phyloP scores from a whole-genome alignment of 2,329 filamentous ascomycete genomes.

The Calonectria naviculata region DNA sequence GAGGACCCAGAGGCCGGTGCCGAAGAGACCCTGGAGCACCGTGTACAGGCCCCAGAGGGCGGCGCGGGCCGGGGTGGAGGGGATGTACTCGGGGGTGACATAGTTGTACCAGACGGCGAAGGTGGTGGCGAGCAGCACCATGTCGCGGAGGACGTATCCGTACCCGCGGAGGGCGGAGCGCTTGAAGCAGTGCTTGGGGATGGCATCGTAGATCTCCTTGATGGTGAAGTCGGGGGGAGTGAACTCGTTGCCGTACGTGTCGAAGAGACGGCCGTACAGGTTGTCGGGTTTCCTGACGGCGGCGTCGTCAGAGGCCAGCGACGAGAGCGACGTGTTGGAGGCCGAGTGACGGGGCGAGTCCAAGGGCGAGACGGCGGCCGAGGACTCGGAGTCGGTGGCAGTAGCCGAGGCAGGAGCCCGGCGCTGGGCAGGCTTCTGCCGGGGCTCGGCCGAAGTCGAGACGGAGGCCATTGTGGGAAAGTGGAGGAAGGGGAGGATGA shows the following conservation, averaged over 20 bases:
- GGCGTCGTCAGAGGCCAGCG: slow-evolving; percentile 77
- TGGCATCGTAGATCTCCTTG: slow-evolving; percentile 96
- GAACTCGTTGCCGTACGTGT: slow-evolving; percentile 97
- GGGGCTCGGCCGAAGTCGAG: slow-evolving; percentile 53
- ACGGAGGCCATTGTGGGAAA: slow-evolving; percentile 60
- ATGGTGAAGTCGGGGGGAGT: slow-evolving; percentile 95
- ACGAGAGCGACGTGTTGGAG: slow-evolving; percentile 93
- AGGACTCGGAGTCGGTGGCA: slow-evolving; percentile 63
- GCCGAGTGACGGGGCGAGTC: slow-evolving; percentile 72
- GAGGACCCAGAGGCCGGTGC: slow-evolving; percentile 94
- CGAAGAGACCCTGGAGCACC: slow-evolving; percentile 90
- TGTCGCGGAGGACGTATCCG: slow-evolving; percentile 86
- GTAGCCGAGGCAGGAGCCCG: slow-evolving; percentile 61
- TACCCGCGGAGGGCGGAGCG: slow-evolving; percentile 82
- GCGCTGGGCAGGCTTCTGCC: slow-evolving; percentile 57
- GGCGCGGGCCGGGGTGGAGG: slow-evolving; percentile 74
- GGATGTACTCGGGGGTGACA: slow-evolving; percentile 85
- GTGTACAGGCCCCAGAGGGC: slow-evolving; percentile 75
- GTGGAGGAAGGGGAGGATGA: slow-evolving; percentile 5
- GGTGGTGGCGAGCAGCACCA: slow-evolving; percentile 76
- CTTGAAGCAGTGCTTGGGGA: slow-evolving; percentile 97
- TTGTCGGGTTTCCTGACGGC: slow-evolving; percentile 44
- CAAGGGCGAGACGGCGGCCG: slow-evolving; percentile 66
- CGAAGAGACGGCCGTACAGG: slow-evolving; percentile 76
- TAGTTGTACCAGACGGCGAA: slow-evolving; percentile 93